phyloP scores from a whole-genome alignment of 805 yeast genomes.

The Saccharomycopsis vini region DNA sequence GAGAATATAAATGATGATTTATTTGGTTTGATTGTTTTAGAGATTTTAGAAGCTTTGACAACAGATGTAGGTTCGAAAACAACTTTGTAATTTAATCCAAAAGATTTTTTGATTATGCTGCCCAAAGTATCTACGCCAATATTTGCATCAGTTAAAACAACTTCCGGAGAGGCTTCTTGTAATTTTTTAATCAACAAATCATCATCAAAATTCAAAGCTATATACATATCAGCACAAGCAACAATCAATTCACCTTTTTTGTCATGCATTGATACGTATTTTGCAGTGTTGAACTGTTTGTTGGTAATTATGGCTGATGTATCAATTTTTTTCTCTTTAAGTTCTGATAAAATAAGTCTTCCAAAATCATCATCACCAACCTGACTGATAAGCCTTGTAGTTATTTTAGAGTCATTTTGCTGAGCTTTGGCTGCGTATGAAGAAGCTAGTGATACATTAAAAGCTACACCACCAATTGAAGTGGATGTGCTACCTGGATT shows the following conservation, averaged over 20 bases:
- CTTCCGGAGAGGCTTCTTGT: conserved; percentile 33
- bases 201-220: conserved; percentile 42
- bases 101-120: conserved; percentile 25
- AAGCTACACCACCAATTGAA: conserved; percentile 79
- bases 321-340: conserved; percentile 22
- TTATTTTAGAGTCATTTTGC: conserved; percentile 15
- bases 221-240: conserved; percentile 83
- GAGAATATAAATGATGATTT: conserved; percentile 32
- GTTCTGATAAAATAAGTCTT: conserved; percentile 26
- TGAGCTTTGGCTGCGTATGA: conserved; percentile 6
- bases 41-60: conserved; percentile 47
- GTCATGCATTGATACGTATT: conserved; percentile 64
- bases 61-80: conserved; percentile 74
- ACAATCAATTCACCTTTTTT: conserved; percentile 52
- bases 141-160: conserved; percentile 62
- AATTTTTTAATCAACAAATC: conserved; percentile 37
- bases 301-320: conserved; percentile 33
- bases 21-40: conserved; percentile 20
- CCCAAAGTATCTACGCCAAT: conserved; percentile 37
- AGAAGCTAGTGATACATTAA: conserved; percentile 43
- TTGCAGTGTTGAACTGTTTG: conserved; percentile 42
- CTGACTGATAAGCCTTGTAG: conserved; percentile 42
- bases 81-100: conserved; percentile 25
- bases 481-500: conserved; percentile 56
- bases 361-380: conserved; percentile 58